These are phyloP conservation scores for Vigna trinervia DNA, from an alignment of 306 rosid genomes.

Conservation along the genomic window DNA sequence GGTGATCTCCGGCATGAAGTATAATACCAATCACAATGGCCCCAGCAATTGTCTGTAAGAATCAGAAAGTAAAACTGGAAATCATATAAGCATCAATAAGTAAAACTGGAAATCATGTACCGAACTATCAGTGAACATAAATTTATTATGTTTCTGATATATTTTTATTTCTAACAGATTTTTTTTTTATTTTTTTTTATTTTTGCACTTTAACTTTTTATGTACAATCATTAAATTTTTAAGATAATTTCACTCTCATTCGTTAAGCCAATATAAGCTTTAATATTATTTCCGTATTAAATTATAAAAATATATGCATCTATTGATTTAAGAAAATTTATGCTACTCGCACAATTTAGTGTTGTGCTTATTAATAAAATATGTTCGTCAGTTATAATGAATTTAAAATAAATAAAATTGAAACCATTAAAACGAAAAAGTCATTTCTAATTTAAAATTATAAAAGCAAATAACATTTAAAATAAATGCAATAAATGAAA, in stretches of 20 bases:
- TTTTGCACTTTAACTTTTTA: neutral
- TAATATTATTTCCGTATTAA: neutral
- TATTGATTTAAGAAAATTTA: neutral
- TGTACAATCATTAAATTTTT: neutral
- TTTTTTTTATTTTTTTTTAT: neutral
- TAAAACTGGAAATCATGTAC: slow-evolving; percentile 20
- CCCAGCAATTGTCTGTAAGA: slow-evolving; percentile 75
- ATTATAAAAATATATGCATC: neutral
- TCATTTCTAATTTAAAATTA: neutral
- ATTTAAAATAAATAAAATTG: neutral
- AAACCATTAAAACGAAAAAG: neutral
- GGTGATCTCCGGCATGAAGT: slow-evolving; percentile 90
- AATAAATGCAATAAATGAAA: neutral
- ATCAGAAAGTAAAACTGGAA: slow-evolving; percentile 16
- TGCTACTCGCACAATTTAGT: too few species aligned
- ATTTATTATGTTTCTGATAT: neutral
- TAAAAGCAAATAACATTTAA: too few species aligned
- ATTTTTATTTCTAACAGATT: neutral
- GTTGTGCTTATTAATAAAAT: too few species aligned
- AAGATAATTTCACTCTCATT: neutral
- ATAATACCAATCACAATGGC: slow-evolving; percentile 88
- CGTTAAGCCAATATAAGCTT: neutral
- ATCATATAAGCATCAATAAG: slow-evolving; percentile 27
- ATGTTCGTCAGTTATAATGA: too few species aligned
- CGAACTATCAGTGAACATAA: slow-evolving; percentile 6